These are phyloP conservation scores for Colletotrichum somersetense DNA, from an alignment of 2,329 filamentous ascomycete genomes.

Conservation along the genomic window DNA sequence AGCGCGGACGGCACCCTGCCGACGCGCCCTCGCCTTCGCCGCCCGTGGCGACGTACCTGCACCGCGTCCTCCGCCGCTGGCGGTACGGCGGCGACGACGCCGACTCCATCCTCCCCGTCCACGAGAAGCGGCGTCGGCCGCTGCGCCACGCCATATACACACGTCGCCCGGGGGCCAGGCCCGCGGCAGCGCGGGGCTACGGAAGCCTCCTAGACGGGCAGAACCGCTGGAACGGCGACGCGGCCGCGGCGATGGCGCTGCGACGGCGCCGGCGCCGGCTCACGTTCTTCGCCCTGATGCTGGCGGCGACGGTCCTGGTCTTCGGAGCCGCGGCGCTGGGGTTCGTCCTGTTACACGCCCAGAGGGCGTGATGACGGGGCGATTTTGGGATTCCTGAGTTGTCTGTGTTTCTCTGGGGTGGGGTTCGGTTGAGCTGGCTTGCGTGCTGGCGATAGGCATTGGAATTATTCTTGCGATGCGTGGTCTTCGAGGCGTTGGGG, in stretches of 20 bases:
- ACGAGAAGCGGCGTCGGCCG: constrained; percentile 11
- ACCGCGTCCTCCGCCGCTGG: constrained; percentile 10
- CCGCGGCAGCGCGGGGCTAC: not conserved
- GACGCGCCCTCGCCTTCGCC: not conserved
- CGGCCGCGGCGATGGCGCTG: not conserved
- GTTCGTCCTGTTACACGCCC: constrained; percentile 4
- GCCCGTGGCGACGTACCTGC: constrained; percentile 27
- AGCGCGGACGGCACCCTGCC: not conserved
- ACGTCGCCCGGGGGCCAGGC: not conserved
- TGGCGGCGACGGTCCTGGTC: not conserved
- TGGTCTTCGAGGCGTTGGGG: not conserved
- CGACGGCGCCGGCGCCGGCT: not conserved
- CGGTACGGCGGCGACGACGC: not conserved
- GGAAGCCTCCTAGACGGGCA: not conserved
- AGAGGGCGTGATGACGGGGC: not conserved
- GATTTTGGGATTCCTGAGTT: not conserved
- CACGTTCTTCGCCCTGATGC: constrained; percentile 5
- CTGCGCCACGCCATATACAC: constrained; percentile 1
- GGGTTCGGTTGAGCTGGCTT: not conserved
- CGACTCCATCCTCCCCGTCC: not conserved
- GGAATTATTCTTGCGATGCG: not conserved
- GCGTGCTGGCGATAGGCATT: not conserved
- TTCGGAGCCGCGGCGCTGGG: constrained; percentile 24
- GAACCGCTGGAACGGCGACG: not conserved
- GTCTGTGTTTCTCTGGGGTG: not conserved